Percentiles rank a stretch among this genome's conserved stretches.
These are phyloP conservation scores for Termitomyces sp. DNA, from an alignment of 1,284 basidiomycete genomes.

Conservation along the genomic window DNA sequence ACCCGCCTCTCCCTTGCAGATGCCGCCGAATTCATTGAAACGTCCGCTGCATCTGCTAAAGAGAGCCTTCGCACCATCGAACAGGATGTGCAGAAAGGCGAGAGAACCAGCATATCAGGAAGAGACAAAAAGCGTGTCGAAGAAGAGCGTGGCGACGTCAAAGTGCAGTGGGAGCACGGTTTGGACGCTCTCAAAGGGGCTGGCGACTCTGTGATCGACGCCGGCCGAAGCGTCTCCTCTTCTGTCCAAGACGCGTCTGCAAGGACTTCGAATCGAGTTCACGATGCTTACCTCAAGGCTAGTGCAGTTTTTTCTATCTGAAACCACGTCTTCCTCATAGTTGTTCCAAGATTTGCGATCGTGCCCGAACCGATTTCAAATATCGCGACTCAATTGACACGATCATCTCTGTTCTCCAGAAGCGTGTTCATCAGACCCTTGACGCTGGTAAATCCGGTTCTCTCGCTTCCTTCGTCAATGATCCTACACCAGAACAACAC, in stretches of 20 bases:
- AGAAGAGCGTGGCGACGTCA: slow-evolving; percentile 38
- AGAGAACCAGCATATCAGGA: slow-evolving; percentile 47
- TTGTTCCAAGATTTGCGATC: slow-evolving; percentile 49
- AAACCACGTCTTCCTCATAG: neutral
- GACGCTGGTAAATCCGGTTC: slow-evolving; percentile 39
- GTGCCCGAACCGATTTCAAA: slow-evolving; percentile 51
- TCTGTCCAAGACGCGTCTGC: slow-evolving; percentile 39
- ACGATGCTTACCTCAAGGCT: slow-evolving; percentile 50
- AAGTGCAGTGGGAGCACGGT: slow-evolving; percentile 52
- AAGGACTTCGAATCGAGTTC: slow-evolving; percentile 35
- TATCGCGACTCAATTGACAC: slow-evolving; percentile 53
- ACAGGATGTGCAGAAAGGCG: slow-evolving; percentile 49
- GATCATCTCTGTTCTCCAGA: slow-evolving; percentile 48
- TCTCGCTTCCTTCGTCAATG: slow-evolving; percentile 50
- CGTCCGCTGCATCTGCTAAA: slow-evolving; percentile 44
- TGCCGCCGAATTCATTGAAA: slow-evolving; percentile 51
- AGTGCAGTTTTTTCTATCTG: slow-evolving; percentile 5
- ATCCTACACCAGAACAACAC: slow-evolving; percentile 48
- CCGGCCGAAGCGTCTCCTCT: slow-evolving; percentile 36
- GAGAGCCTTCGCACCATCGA: slow-evolving; percentile 48
- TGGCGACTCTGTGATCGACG: slow-evolving; percentile 53
- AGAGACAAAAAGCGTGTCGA: slow-evolving; percentile 42
- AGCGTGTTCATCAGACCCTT: slow-evolving; percentile 49
- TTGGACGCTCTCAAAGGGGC: slow-evolving; percentile 58
- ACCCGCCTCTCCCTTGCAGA: slow-evolving; percentile 58